Conservation (phyloP, 495 filamentous ascomycete species). For the Hyphodiscus hymeniophilus region DNA sequence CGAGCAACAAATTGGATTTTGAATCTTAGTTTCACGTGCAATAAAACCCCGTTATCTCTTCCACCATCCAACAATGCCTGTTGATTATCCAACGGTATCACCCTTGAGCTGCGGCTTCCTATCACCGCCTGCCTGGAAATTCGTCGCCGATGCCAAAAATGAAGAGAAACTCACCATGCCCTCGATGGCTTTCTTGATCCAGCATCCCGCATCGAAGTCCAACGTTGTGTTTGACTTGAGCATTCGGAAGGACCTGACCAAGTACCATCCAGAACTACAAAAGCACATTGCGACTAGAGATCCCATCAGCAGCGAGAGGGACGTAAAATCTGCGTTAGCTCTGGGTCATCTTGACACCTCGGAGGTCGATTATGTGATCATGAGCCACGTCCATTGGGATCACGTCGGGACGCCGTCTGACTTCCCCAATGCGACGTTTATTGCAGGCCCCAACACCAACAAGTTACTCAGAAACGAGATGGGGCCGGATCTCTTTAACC, state of each 20-base stretch:
- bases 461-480: slow-evolving; percentile 28
- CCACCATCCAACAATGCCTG: no score
- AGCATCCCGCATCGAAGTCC: slow-evolving; percentile 12
- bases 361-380: slow-evolving; percentile 35
- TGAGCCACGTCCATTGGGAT: slow-evolving; percentile 46
- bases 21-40: no score
- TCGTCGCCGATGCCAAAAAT: slow-evolving; percentile 28
- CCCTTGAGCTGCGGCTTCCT: no score
- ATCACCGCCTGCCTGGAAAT: slow-evolving; percentile 29
- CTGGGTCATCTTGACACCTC: slow-evolving; percentile 19
- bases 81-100: no score
- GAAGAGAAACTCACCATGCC: slow-evolving; percentile 25
- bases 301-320: slow-evolving; percentile 29
- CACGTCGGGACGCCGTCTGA: slow-evolving; percentile 40
- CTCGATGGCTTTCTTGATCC: slow-evolving; percentile 33
- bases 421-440: slow-evolving; percentile 34
- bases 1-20: no score
- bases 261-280: slow-evolving; percentile 31
- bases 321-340: slow-evolving; percentile 29
- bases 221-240: slow-evolving; percentile 42
- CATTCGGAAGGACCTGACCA: slow-evolving; percentile 29
- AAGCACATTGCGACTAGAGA: slow-evolving; percentile 31
- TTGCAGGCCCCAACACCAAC: slow-evolving; percentile 37
- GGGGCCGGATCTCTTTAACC: slow-evolving; percentile 17
- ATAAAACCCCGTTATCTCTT: no score